A percentile compares a stretch with the other conserved stretches of the same genome.
phyloP scores from a whole-genome alignment of 164 flowering plant species.

The Cinnamomum micranthum region DNA sequence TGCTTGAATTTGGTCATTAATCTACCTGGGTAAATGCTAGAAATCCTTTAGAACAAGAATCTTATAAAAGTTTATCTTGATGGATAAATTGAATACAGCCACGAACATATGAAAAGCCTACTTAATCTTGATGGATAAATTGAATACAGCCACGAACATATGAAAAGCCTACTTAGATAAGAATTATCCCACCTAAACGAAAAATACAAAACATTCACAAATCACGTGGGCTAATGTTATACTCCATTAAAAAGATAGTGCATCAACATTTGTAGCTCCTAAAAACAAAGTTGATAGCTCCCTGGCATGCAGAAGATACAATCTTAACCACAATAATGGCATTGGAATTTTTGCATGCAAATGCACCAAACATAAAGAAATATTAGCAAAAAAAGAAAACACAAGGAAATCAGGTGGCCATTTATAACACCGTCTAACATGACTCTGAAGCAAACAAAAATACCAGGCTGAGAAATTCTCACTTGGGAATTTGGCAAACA shows the following conservation, averaged over 20 bases:
- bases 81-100: no score
- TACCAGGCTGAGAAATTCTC: no score
- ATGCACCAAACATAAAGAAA: neutral
- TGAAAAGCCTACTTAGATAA: neutral
- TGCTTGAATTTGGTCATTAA: neutral
- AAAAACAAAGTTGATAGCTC: neutral
- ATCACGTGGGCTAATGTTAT: no score
- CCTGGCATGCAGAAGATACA: no score
- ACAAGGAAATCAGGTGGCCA: no score
- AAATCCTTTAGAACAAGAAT: neutral
- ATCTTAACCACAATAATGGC: no score
- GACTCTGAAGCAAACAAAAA: no score
- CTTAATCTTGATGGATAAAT: neutral
- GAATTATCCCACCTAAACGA: no score
- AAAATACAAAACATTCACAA: neutral
- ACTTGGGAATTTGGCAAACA: no score
- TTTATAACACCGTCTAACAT: no score
- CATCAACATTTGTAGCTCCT: neutral
- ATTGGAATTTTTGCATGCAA: neutral
- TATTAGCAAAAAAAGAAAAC: neutral
- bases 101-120: no score
- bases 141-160: neutral
- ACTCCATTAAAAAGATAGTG: neutral
- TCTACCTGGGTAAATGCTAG: neutral
- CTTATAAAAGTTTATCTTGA: no score